phyloP scores from a whole-genome alignment of 495 filamentous ascomycete species.

The Bacidia rubella region DNA sequence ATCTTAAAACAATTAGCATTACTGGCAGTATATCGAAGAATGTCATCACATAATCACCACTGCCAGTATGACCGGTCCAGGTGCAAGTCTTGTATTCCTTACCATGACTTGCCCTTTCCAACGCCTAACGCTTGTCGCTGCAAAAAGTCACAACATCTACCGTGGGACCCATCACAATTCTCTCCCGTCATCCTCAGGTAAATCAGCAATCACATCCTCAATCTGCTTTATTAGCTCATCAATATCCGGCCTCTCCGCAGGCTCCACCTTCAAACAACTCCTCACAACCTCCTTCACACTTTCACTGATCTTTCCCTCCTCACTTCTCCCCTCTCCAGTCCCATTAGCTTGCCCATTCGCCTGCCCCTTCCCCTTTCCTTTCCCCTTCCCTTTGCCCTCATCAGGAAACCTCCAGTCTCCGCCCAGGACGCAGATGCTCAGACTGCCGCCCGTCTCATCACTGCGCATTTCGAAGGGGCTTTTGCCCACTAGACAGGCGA shows the following conservation, averaged over 20 bases:
- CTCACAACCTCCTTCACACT: slow-evolving; percentile 72
- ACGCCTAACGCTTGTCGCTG: background rate
- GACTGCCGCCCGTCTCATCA: slow-evolving; percentile 87
- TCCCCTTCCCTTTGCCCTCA: slow-evolving; percentile 43
- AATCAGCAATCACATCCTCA: slow-evolving; percentile 54
- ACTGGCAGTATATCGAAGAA: too few relatives aligned
- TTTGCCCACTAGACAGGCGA: slow-evolving; percentile 90
- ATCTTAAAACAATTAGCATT: too few relatives aligned
- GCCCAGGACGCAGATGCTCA: slow-evolving; percentile 81
- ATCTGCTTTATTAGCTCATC: slow-evolving; percentile 75
- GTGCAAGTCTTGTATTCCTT: too few relatives aligned
- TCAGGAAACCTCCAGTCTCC: slow-evolving; percentile 93
- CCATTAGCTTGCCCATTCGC: slow-evolving; percentile 23
- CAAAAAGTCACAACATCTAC: background rate
- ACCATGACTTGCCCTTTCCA: too few relatives aligned
- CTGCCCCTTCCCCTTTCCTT: slow-evolving; percentile 30
- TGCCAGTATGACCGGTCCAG: too few relatives aligned
- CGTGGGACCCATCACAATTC: background rate
- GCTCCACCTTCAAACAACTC: slow-evolving; percentile 84
- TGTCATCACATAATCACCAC: too few relatives aligned
- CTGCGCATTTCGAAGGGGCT: slow-evolving; percentile 89
- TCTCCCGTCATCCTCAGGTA: slow-evolving; percentile 50
- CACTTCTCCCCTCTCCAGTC: slow-evolving; percentile 19
- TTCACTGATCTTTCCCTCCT: slow-evolving; percentile 47
- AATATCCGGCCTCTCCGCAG: slow-evolving; percentile 79